phyloP scores from a whole-genome alignment of 176 grass and related monocot genomes.

The Hyparrhenia diplandra region DNA sequence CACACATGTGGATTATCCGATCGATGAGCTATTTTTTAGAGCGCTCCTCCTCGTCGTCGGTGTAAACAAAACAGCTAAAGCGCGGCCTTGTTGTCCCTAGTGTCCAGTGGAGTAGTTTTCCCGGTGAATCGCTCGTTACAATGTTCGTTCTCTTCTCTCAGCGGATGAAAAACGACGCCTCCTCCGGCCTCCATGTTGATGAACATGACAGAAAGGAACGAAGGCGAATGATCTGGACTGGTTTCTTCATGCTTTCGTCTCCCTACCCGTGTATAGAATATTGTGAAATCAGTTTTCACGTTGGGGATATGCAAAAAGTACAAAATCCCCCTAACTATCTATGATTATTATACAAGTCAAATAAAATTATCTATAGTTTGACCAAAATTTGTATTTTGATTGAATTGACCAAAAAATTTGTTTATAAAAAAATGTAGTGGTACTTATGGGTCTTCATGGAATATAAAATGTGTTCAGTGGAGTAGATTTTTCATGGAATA shows the following conservation, averaged over 20 bases:
- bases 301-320: not conserved
- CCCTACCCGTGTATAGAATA: not conserved
- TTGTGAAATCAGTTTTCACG: not conserved
- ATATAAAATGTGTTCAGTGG: no score
- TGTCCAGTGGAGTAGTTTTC: not conserved
- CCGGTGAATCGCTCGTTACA: not conserved
- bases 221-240: no score
- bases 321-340: not conserved
- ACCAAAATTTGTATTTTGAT: no score
- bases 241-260: no score
- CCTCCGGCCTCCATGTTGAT: no score
- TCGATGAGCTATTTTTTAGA: not conserved
- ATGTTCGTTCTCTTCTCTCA: not conserved
- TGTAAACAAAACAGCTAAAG: not conserved
- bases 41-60: not conserved
- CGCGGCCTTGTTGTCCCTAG: not conserved
- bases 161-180: constrained; percentile 25
- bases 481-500: no score
- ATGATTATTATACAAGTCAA: no score
- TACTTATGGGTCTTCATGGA: no score
- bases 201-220: not conserved
- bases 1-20: not conserved
- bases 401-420: no score
- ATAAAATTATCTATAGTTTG: no score
- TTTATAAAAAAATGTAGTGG: no score